Conservation (phyloP, 1,284 basidiomycete species). For the Tylopilus orsonianus region DNA sequence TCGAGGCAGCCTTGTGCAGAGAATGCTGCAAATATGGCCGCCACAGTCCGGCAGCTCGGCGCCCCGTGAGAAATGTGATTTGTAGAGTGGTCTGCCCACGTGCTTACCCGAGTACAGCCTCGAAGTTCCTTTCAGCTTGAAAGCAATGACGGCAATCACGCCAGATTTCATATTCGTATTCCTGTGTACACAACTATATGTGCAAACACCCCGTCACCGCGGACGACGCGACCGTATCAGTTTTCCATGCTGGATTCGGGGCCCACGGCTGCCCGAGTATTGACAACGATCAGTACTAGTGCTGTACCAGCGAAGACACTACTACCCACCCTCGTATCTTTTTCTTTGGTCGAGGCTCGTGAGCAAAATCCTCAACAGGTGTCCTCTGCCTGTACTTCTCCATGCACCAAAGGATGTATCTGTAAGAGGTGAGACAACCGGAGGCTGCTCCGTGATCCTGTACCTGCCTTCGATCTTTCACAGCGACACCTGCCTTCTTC, state of each 20-base stretch:
- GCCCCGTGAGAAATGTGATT: slow-evolving; percentile 33
- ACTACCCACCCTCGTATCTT: slow-evolving; percentile 71
- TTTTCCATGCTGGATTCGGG: slow-evolving; percentile 74
- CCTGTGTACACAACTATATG: slow-evolving; percentile 16
- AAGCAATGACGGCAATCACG: slow-evolving; percentile 10
- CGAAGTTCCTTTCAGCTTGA: slow-evolving; percentile 20
- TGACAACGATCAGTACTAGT: slow-evolving; percentile 2
- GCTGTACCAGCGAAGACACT: too few relatives aligned
- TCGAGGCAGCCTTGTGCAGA: slow-evolving; percentile 37
- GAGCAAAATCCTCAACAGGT: slow-evolving; percentile 58
- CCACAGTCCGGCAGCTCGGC: slow-evolving; percentile 21
- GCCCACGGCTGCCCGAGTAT: slow-evolving; percentile 48
- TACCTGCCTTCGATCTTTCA: slow-evolving; percentile 62
- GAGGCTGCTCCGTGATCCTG: neutral
- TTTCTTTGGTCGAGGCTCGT: slow-evolving; percentile 66
- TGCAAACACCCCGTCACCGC: slow-evolving; percentile 18
- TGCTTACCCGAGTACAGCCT: slow-evolving; percentile 26
- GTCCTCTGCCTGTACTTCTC: slow-evolving; percentile 68
- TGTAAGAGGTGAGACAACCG: slow-evolving; percentile 29
- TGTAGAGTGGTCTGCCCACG: slow-evolving; percentile 24
- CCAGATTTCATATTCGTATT: slow-evolving; percentile 18
- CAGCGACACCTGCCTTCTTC: slow-evolving; percentile 62
- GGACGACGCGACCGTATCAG: slow-evolving; percentile 63
- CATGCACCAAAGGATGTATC: slow-evolving; percentile 82
- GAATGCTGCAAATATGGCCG: slow-evolving; percentile 17